Evolutionary conservation across 140 eudicot species (phyloP).

Genomic region (Anethum foeniculum): DNA sequence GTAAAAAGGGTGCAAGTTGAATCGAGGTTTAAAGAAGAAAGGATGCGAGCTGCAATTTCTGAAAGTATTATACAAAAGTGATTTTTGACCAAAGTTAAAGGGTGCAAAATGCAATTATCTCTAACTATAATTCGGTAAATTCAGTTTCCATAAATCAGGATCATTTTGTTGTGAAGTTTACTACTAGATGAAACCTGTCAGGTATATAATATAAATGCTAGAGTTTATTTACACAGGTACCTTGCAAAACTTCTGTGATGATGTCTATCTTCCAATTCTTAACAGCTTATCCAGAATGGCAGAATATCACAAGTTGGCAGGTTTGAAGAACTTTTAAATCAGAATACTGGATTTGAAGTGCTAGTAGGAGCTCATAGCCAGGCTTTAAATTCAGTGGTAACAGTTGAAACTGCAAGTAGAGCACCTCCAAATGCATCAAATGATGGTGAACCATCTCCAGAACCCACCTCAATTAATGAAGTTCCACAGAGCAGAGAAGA

Average conservation of each 20-base stretch:
- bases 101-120: too few relatives aligned
- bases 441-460: constrained; percentile 29
- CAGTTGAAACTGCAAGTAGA: constrained; percentile 62
- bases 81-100: too few relatives aligned
- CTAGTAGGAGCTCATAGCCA: constrained; percentile 94
- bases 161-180: background rate
- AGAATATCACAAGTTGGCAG: constrained; percentile 79
- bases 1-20: too few relatives aligned
- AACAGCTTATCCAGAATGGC: constrained; percentile 93
- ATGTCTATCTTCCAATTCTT: background rate
- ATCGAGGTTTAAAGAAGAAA: too few relatives aligned
- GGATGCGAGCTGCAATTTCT: too few relatives aligned
- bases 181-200: background rate
- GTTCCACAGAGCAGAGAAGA: constrained; percentile 57
- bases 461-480: constrained; percentile 41
- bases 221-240: background rate
- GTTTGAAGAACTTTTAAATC: constrained; percentile 64
- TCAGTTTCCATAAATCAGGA: background rate
- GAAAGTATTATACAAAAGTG: too few relatives aligned
- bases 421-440: constrained; percentile 23
- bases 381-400: constrained; percentile 74
- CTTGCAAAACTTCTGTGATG: background rate
- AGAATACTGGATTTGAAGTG: constrained; percentile 74
- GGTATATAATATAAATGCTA: background rate
- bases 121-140: too few relatives aligned